Base-by-base conservation (phyloP, 176 grass and related monocot genomes). In the Ananas comosus region DNA sequence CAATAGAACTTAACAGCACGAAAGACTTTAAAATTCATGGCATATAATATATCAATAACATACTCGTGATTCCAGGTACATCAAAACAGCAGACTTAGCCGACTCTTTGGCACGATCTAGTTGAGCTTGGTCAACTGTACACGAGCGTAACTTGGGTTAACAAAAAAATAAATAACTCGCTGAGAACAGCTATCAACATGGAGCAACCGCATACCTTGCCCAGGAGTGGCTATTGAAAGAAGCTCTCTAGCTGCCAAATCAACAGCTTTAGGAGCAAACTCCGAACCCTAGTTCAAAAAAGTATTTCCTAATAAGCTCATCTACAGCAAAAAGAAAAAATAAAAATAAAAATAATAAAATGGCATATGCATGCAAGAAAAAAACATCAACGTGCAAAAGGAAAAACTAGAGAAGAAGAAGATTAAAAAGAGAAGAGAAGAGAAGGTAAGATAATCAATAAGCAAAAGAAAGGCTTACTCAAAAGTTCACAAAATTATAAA, bases 211-310 rank as follows among this genome's bases (percentile, higher is more conserved):
- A 64, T 73, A 93, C 94, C 80, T 99, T 93, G 82, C 71, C 94
- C 94, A 80, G 94, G 82, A 84, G 87, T 91, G 11, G 94, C 85
- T 59, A 93, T 69, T 54, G 90, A 64, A 68, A 75, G 86, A 67
- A 99, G 83, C 73, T 99, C 90, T 80, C 82, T 82, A 52, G 81
- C 87, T 59, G 90, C 95, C 73, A 99, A 74, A 70, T 99, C 90
- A 77, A 99, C 78, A 80, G 82, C 95, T 82, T 99, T 91, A 67
- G 87, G 78, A 64, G 69, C 85, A 80, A 91, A 99, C 64, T 82
- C 85, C 69, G 85, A 81, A 76, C 84, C 82, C 94, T 99, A 80
- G 70, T 80, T 67, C 79, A 33, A 50, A 13, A 11, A 25, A 16
- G 18, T 14, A 58, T 16, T 18, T 67, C 28, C 13, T 53, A 8